A percentile compares a stretch with the other conserved stretches of the same genome.
phyloP scores from a whole-genome alignment of 257 asterid genomes.

The Nicotiana attenuata region DNA sequence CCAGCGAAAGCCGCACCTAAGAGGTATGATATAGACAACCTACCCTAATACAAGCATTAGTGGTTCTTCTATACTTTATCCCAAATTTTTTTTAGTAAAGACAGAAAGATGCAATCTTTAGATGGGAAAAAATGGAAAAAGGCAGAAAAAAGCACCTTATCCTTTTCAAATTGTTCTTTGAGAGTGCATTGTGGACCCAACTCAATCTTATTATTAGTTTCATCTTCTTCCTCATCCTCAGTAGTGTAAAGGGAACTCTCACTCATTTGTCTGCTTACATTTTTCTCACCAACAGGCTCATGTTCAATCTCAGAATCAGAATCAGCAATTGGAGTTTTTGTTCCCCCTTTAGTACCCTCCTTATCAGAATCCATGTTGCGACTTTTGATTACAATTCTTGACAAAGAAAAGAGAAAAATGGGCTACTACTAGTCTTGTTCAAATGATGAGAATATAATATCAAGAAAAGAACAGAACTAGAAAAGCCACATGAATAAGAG shows the following conservation, averaged over 20 bases:
- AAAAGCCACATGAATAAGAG: not conserved
- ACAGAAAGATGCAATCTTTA: not conserved
- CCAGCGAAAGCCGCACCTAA: too few relatives aligned
- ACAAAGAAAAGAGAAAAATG: not conserved
- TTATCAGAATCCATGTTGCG: constrained; percentile 32
- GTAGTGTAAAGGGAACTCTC: constrained; percentile 39
- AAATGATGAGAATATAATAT: not conserved
- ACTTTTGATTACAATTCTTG: not conserved
- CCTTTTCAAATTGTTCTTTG: constrained; percentile 59
- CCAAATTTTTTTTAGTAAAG: not conserved
- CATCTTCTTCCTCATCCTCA: constrained; percentile 61
- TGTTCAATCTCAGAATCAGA: constrained; percentile 11
- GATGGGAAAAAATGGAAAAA: not conserved
- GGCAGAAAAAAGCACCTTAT: constrained; percentile 36
- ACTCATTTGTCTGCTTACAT: constrained; percentile 29
- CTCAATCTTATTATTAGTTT: constrained; percentile 31
- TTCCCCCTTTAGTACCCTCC: constrained; percentile 12
- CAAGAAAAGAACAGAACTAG: not conserved
- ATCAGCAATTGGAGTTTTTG: constrained; percentile 4
- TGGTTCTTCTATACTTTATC: too few relatives aligned
- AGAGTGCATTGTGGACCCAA: constrained; percentile 60
- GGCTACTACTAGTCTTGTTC: not conserved
- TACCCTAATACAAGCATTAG: too few relatives aligned
- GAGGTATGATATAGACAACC: too few relatives aligned
- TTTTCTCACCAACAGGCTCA: constrained; percentile 22